Conservation (phyloP, 2,329 filamentous ascomycete species). For the Eurotiales sp. region DNA sequence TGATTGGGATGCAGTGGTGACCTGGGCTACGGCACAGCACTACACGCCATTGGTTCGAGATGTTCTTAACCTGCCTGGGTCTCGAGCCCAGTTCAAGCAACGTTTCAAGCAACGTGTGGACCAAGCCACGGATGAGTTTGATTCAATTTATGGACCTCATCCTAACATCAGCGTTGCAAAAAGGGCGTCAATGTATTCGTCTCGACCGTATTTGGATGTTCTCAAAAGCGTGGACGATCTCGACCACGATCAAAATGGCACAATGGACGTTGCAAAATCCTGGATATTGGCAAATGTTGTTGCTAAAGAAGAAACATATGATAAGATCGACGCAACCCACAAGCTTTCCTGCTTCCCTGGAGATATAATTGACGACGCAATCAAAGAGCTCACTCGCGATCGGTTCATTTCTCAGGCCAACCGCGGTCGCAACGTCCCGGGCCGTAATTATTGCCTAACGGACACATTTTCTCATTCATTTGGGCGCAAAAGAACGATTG, state of each 20-base stretch:
- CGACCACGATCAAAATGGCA: constrained; percentile 17
- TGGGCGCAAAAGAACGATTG: constrained; percentile 40
- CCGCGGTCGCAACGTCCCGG: constrained; percentile 36
- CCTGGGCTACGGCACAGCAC: constrained; percentile 44
- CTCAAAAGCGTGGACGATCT: constrained; percentile 18
- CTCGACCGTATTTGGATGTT: constrained; percentile 17
- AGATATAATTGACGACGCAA: constrained; percentile 33
- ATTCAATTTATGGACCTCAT: constrained; percentile 34
- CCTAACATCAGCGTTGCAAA: constrained; percentile 28
- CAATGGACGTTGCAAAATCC: constrained; percentile 39
- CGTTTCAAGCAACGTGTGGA: constrained; percentile 41
- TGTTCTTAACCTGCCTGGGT: constrained; percentile 42
- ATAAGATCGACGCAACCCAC: constrained; percentile 33
- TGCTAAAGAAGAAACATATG: constrained; percentile 41
- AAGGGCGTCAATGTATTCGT: constrained; percentile 23
- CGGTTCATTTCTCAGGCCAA: constrained; percentile 38
- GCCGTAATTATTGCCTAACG: constrained; percentile 43
- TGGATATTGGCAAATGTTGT: constrained; percentile 48
- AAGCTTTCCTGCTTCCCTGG: constrained; percentile 31
- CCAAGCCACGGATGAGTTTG: constrained; percentile 22
- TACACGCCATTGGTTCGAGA: constrained; percentile 35
- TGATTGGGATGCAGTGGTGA: constrained; percentile 45
- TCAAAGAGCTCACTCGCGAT: constrained; percentile 39
- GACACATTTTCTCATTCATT: constrained; percentile 38
- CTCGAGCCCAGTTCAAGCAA: constrained; percentile 38